Conservation (phyloP, 176 grass and related monocot genomes). For the Oryza glumipatula region DNA sequence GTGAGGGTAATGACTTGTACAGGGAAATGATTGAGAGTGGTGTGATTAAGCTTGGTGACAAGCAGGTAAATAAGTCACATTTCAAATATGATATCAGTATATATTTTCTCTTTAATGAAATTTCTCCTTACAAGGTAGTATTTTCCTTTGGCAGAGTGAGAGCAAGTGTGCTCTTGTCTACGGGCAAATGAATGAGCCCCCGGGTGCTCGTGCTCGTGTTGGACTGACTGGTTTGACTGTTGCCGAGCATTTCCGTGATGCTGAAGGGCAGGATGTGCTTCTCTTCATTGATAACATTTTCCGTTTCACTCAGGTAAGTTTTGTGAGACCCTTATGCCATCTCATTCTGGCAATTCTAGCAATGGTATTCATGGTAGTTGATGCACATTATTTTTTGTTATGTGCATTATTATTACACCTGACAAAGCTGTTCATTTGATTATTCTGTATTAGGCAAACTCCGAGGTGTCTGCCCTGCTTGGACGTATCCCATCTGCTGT, state of each 20-base stretch:
- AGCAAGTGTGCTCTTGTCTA: slow-evolving; percentile 98
- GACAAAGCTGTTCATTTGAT: slow-evolving; percentile 32
- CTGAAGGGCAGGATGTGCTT: slow-evolving; percentile 97
- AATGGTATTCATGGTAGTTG: slow-evolving; percentile 15
- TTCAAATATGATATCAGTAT: background rate
- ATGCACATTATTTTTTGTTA: background rate
- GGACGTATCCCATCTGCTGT: slow-evolving; percentile 97
- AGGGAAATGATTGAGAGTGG: slow-evolving; percentile 99
- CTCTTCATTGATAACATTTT: slow-evolving; percentile 99
- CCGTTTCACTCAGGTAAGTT: slow-evolving; percentile 87
- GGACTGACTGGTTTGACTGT: slow-evolving; percentile 94
- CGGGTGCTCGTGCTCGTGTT: slow-evolving; percentile 96
- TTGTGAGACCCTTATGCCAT: background rate
- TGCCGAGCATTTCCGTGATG: slow-evolving; percentile 95
- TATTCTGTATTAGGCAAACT: slow-evolving; percentile 72
- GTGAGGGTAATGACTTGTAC: slow-evolving; percentile 96
- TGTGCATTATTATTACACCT: background rate
- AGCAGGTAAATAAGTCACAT: slow-evolving; percentile 60
- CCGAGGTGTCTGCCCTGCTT: slow-evolving; percentile 97
- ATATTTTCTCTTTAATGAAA: slow-evolving; percentile 17
- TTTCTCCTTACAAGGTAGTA: slow-evolving; percentile 31
- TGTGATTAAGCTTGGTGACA: slow-evolving; percentile 95
- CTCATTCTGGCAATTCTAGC: background rate
- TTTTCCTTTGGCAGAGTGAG: slow-evolving; percentile 54
- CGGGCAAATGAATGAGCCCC: slow-evolving; percentile 96